Conservation (phyloP, 164 flowering plant species). For the Santalum album region DNA sequence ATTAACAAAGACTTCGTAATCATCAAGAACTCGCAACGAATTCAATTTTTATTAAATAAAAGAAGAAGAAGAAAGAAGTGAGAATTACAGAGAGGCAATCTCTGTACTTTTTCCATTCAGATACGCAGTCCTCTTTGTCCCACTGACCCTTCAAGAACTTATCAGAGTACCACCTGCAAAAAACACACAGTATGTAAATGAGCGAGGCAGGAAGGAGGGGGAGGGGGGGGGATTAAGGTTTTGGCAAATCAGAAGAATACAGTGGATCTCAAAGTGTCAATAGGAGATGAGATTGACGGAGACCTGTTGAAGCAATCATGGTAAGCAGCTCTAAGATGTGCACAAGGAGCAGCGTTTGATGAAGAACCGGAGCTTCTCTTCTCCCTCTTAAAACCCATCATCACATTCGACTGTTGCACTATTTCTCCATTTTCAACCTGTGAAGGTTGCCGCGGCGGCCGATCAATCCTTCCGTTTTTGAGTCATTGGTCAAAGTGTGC, state of each 20-base stretch:
- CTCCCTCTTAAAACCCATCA: conserved; percentile 25
- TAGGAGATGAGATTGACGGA: background rate
- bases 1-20: background rate
- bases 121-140: conserved; percentile 70
- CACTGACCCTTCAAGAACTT: conserved; percentile 82
- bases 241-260: background rate
- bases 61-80: background rate
- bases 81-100: conserved; percentile 62
- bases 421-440: too few relatives aligned
- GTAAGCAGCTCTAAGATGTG: conserved; percentile 67
- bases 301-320: conserved; percentile 81
- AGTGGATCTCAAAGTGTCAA: too few relatives aligned
- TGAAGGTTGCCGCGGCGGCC: too few relatives aligned
- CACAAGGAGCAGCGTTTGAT: conserved; percentile 64
- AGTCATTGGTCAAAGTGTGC: too few relatives aligned
- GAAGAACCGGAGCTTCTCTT: conserved; percentile 18
- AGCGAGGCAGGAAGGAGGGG: background rate
- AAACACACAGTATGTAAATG: background rate
- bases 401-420: too few relatives aligned
- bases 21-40: background rate
- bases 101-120: conserved; percentile 81
- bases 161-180: conserved; percentile 77
- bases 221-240: background rate
- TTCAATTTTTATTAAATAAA: background rate
- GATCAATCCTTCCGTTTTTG: too few relatives aligned